Conservation (phyloP, 257 asterid genomes). For the Thymus mandschuricus region DNA sequence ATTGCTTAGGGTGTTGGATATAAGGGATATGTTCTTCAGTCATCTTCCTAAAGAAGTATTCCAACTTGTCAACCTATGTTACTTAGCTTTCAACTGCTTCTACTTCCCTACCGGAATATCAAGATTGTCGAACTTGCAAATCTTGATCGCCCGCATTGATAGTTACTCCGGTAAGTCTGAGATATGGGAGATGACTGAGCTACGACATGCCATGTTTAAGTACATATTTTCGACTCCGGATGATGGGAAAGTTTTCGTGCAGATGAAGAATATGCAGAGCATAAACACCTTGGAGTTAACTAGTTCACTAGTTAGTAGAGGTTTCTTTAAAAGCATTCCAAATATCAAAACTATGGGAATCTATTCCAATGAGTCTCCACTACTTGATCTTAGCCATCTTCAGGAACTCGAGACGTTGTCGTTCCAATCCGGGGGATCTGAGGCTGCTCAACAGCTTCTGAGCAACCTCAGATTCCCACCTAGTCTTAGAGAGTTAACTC, state of each 20-base stretch:
- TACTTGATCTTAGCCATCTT: neutral
- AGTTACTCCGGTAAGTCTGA: neutral
- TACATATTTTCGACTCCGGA: neutral
- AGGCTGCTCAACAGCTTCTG: neutral
- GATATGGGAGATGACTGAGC: neutral
- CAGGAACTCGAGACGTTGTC: neutral
- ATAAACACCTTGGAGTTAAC: neutral
- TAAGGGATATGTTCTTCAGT: neutral
- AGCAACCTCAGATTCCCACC: neutral
- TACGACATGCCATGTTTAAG: neutral
- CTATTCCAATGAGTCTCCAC: neutral
- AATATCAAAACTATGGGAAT: neutral
- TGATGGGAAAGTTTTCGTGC: neutral
- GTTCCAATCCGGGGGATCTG: neutral
- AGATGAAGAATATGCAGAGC: neutral
- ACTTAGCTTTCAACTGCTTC: neutral
- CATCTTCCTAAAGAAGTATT: conserved; percentile 12
- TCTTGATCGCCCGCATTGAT: neutral
- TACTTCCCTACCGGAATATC: neutral
- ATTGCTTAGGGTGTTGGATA: conserved; percentile 24
- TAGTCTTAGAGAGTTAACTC: neutral
- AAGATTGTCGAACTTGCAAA: conserved; percentile 14
- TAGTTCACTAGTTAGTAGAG: neutral
- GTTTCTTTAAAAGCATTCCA: neutral
- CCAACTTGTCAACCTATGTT: neutral